phyloP scores from a whole-genome alignment of 805 yeast genomes.

The Barnettozyma californica region DNA sequence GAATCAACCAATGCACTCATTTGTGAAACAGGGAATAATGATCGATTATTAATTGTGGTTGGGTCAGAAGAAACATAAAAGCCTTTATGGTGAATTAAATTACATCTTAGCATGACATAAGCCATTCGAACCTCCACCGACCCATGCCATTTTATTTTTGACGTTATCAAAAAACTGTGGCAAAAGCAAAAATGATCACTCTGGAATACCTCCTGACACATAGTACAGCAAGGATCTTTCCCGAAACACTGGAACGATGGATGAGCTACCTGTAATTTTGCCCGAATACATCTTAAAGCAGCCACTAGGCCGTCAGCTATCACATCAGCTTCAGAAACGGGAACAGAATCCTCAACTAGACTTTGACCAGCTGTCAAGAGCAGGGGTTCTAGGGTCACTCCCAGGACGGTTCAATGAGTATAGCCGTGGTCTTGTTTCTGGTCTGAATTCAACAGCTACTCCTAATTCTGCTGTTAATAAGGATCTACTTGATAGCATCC shows the following conservation, averaged over 20 bases:
- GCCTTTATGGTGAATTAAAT: not conserved
- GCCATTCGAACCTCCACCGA: not conserved
- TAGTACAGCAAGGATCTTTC: not conserved
- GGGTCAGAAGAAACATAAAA: not conserved
- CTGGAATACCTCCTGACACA: not conserved
- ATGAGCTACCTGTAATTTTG: not conserved
- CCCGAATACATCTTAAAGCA: conserved; percentile 4
- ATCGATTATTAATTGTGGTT: not conserved
- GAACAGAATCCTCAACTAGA: not conserved
- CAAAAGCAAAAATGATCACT: not conserved
- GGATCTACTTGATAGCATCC: conserved; percentile 1
- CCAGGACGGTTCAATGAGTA: conserved; percentile 3
- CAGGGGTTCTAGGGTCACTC: conserved; percentile 3
- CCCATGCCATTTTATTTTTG: not conserved
- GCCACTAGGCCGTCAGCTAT: not conserved
- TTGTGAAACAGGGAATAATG: not conserved
- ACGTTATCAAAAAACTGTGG: not conserved
- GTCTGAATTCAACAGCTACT: not conserved
- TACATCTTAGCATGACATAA: not conserved
- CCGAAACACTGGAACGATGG: not conserved
- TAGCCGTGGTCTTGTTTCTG: not conserved
- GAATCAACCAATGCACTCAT: conserved; percentile 3
- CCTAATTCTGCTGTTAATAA: not conserved
- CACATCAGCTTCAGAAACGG: not conserved
- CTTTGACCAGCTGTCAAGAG: not conserved